Percentiles rank a stretch among this genome's conserved stretches.
Evolutionary conservation across 306 rosid genomes (phyloP).

Genomic region (Senna tora): DNA sequence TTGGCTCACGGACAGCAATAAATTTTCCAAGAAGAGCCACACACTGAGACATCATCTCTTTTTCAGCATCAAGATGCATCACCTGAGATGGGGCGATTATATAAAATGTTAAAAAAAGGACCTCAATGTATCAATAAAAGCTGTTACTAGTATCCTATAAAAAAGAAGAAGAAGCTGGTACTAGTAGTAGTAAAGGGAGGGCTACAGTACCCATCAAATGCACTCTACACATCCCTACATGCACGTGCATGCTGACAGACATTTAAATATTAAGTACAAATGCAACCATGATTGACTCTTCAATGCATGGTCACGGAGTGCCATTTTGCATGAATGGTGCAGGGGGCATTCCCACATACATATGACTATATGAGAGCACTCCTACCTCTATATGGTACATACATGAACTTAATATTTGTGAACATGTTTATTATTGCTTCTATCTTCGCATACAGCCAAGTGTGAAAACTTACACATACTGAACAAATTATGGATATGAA

Average conservation of each 20-base stretch:
- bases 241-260: conserved; percentile 13
- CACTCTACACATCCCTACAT: conserved; percentile 28
- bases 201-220: conserved; percentile 25
- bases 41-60: conserved; percentile 99
- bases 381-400: neutral
- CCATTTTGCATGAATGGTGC: conserved; percentile 22
- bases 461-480: conserved; percentile 1
- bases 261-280: conserved; percentile 17
- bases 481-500: conserved; percentile 15
- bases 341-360: conserved; percentile 7
- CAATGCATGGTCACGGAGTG: neutral
- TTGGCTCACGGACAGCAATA: conserved; percentile 99
- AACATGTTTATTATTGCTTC: conserved; percentile 8
- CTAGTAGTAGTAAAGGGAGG: neutral
- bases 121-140: conserved; percentile 4
- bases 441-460: neutral
- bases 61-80: conserved; percentile 99
- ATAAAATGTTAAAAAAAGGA: conserved; percentile 32
- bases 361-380: neutral
- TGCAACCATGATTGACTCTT: neutral
- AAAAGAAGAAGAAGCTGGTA: too few species aligned
- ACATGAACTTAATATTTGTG: conserved; percentile 10
- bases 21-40: conserved; percentile 99
- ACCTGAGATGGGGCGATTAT: conserved; percentile 63
- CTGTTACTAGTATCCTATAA: too few species aligned